Conservation (phyloP, 1,139 yeast species). For the Wickerhamomyces sp. region DNA sequence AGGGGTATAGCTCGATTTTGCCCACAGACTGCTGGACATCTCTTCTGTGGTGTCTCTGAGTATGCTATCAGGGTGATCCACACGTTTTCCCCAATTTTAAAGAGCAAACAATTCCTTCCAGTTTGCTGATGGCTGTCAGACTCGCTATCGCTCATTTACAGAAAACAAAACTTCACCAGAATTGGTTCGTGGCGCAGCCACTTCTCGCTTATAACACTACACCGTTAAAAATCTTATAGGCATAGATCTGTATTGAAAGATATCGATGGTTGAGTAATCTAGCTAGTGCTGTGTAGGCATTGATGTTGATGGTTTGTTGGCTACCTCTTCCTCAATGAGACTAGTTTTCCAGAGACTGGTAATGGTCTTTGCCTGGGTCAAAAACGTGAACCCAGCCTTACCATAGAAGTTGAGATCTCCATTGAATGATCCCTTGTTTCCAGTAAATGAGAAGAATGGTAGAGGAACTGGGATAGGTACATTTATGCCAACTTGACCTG, state of each 20-base stretch:
- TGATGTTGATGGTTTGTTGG: conserved; percentile 45
- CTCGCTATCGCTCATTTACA: background rate
- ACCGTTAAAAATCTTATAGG: too few species aligned
- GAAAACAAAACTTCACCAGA: background rate
- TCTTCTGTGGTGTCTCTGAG: background rate
- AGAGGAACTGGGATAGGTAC: conserved; percentile 84
- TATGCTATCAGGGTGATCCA: background rate
- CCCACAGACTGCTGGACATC: conserved; percentile 5
- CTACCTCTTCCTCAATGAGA: conserved; percentile 38
- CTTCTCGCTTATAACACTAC: too few species aligned
- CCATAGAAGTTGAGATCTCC: conserved; percentile 82
- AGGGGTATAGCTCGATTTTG: conserved; percentile 26
- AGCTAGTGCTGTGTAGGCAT: conserved; percentile 53
- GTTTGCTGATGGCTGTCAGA: too few species aligned
- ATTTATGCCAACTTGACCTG: conserved; percentile 77
- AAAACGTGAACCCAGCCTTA: conserved; percentile 64
- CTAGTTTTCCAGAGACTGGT: conserved; percentile 65
- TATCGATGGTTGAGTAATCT: too few species aligned
- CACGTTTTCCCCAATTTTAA: background rate
- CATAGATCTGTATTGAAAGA: too few species aligned
- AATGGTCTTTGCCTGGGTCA: conserved; percentile 75
- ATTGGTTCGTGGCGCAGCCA: background rate
- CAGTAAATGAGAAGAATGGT: conserved; percentile 81
- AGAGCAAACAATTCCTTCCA: background rate
- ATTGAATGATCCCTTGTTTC: conserved; percentile 70